Evolutionary conservation across 2,329 filamentous ascomycete species (phyloP).

Genomic region (Bipolaris zeicola): DNA sequence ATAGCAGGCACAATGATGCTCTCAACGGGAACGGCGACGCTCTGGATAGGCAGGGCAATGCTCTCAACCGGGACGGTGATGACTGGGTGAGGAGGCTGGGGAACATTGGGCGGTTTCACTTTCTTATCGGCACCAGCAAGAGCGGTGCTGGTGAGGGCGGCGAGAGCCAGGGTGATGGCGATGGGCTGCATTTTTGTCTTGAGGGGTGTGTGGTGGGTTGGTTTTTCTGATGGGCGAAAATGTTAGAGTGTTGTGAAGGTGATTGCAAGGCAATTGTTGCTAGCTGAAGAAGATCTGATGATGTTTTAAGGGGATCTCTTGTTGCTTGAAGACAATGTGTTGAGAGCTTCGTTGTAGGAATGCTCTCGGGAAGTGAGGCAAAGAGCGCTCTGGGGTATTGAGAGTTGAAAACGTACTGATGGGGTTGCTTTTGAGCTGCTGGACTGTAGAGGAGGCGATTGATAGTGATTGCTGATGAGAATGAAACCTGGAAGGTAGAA

Average conservation of each 20-base stretch:
- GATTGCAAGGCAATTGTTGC: not conserved
- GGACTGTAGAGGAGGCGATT: not conserved
- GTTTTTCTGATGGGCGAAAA: not conserved
- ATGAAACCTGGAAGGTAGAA: not conserved
- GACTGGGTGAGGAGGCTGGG: not conserved
- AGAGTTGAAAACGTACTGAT: not conserved
- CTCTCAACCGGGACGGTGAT: not conserved
- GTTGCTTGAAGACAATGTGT: too few species aligned
- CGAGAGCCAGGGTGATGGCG: not conserved
- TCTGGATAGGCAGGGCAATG: not conserved
- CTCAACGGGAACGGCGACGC: not conserved
- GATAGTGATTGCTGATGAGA: not conserved
- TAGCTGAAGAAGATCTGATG: not conserved
- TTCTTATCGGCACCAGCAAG: not conserved
- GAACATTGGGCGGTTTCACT: too few species aligned
- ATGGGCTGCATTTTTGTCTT: conserved; percentile 5
- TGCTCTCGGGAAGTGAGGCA: not conserved
- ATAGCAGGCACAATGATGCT: not conserved
- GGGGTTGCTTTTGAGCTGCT: not conserved
- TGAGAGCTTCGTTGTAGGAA: not conserved
- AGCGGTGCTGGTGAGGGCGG: not conserved
- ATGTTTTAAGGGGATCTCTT: too few species aligned
- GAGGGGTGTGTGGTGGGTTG: not conserved
- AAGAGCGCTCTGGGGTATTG: not conserved
- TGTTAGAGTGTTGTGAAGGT: not conserved